phyloP scores from a whole-genome alignment of 352 stramenopile species.

The Plasmopara viticola region DNA sequence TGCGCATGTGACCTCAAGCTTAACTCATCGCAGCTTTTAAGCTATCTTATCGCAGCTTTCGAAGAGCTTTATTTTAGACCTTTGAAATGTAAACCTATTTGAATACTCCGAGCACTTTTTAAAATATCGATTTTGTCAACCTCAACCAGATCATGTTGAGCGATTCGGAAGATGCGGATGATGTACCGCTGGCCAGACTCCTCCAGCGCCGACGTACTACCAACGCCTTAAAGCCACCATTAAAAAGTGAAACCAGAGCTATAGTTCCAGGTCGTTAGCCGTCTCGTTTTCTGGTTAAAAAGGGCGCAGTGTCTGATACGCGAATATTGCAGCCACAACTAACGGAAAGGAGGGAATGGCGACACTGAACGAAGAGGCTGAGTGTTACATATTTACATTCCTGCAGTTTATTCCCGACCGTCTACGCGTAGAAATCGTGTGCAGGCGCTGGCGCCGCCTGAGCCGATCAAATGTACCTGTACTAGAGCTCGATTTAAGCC shows the following conservation, averaged over 20 bases:
- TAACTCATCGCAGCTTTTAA: no score
- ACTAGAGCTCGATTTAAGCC: conserved; percentile 42
- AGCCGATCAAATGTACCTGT: conserved; percentile 37
- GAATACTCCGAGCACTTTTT: no score
- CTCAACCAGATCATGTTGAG: no score
- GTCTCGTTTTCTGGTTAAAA: neutral
- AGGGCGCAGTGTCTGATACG: conserved; percentile 6
- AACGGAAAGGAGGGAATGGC: neutral
- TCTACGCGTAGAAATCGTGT: conserved; percentile 43
- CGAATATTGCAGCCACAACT: conserved; percentile 7
- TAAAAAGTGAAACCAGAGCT: neutral
- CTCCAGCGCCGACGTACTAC: conserved; percentile 11
- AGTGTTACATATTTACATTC: conserved; percentile 43
- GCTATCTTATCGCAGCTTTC: no score
- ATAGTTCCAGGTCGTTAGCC: conserved; percentile 14
- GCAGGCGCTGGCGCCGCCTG: conserved; percentile 43
- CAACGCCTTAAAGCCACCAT: no score
- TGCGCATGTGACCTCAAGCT: no score
- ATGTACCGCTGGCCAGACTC: conserved; percentile 18
- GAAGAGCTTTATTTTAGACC: no score
- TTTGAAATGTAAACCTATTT: no score
- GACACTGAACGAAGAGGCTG: conserved; percentile 34
- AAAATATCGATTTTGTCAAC: no score
- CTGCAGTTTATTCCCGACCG: conserved; percentile 46
- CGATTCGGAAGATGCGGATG: conserved; percentile 16